Percentiles rank a stretch among this genome's conserved stretches.
phyloP scores from a whole-genome alignment of 2,329 filamentous ascomycete genomes.

The Metarhizium sp. region DNA sequence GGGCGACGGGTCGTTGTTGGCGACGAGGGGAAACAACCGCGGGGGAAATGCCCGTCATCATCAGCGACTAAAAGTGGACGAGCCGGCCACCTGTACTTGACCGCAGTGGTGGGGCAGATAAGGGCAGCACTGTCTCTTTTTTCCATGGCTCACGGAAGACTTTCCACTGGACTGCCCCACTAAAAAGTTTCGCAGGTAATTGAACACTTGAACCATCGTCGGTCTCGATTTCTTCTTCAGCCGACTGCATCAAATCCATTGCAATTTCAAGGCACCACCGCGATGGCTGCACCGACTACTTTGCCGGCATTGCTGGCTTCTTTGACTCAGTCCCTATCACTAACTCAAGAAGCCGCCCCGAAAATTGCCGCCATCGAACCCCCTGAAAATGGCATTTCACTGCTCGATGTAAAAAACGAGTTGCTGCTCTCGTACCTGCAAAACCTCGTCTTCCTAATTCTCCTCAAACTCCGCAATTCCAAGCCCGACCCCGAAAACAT shows the following conservation, averaged over 20 bases:
- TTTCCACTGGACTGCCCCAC: conserved; percentile 7
- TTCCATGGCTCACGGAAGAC: too few species aligned
- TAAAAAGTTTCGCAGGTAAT: conserved; percentile 11
- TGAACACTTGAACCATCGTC: neutral
- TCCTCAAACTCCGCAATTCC: conserved; percentile 64
- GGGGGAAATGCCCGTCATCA: too few species aligned
- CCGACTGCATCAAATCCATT: conserved; percentile 8
- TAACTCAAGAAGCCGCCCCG: conserved; percentile 59
- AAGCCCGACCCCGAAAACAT: conserved; percentile 16
- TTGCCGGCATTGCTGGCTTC: conserved; percentile 42
- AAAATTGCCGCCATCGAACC: conserved; percentile 54
- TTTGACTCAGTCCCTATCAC: conserved; percentile 48
- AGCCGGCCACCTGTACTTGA: too few species aligned
- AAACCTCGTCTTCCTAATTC: conserved; percentile 79
- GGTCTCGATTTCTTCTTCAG: neutral
- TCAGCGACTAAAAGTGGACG: too few species aligned
- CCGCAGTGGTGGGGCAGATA: too few species aligned
- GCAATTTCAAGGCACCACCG: conserved; percentile 12
- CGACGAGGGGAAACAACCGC: too few species aligned
- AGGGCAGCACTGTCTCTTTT: too few species aligned
- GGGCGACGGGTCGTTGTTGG: too few species aligned
- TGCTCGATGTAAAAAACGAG: conserved; percentile 94
- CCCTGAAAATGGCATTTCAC: conserved; percentile 81
- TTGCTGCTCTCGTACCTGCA: conserved; percentile 94
- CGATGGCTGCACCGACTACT: conserved; percentile 40